A percentile compares a stretch with the other conserved stretches of the same genome.
Evolutionary conservation across 345 rosid genomes (phyloP).

Genomic region (rapeseed (Brassica napus)): Da-Ae NC_063437.1:8011001-8011500

Average conservation of each 20-base stretch:
- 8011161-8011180: neutral
- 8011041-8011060: conserved; percentile 15
- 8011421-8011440: conserved; percentile 20
- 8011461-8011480: neutral
- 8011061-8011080: neutral
- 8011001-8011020: conserved; percentile 19
- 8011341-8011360: neutral
- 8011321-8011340: neutral
- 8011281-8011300: conserved; percentile 27
- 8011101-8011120: neutral
- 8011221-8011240: neutral
- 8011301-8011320: neutral
- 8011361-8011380: conserved; percentile 16
- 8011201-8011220: neutral
- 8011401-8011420: conserved; percentile 24
- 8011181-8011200: neutral
- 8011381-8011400: conserved; percentile 1
- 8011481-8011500: neutral
- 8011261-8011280: conserved; percentile 1
- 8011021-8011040: conserved; percentile 18
- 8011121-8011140: conserved; percentile 10
- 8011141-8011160: conserved; percentile 17
- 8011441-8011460: neutral
- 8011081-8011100: neutral
- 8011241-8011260: neutral